Evolutionary conservation across 2,329 filamentous ascomycete genomes (phyloP).

Genomic region (Aspergillus sp.): DNA sequence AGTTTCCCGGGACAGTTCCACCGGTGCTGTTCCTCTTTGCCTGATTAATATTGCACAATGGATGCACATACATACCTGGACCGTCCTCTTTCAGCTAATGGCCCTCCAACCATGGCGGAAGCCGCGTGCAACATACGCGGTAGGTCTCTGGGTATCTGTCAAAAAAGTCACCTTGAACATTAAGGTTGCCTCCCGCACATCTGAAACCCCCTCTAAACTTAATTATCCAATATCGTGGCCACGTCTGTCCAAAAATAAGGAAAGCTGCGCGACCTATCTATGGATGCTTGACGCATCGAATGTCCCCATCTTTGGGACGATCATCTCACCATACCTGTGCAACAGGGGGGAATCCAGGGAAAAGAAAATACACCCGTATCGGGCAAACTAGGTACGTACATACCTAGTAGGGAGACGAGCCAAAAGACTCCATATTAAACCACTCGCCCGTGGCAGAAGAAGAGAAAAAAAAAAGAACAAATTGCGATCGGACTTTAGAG

Average conservation of each 20-base stretch:
- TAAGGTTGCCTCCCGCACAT: too few species aligned
- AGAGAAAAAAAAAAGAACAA: constrained; percentile 10
- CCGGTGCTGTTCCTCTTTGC: constrained; percentile 7
- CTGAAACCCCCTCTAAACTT: too few species aligned
- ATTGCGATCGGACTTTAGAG: constrained; percentile 28
- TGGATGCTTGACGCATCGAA: not conserved
- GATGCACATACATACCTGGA: too few species aligned
- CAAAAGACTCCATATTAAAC: too few species aligned
- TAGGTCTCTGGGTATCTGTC: too few species aligned
- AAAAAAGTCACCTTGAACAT: too few species aligned
- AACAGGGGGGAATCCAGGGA: not conserved
- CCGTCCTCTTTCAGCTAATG: too few species aligned
- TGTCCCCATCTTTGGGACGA: not conserved
- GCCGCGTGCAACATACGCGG: too few species aligned
- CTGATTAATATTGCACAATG: not conserved
- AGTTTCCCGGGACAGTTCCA: constrained; percentile 24
- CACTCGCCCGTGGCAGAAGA: not conserved
- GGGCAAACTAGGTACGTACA: not conserved
- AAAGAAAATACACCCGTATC: not conserved
- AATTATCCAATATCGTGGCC: too few species aligned
- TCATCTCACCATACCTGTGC: not conserved
- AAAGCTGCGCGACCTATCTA: not conserved
- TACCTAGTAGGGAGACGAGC: not conserved
- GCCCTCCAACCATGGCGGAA: too few species aligned
- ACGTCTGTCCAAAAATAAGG: not conserved